These are phyloP conservation scores for Fraxinus latifolia DNA, from an alignment of 305 asterid genomes.

Conservation along the genomic window DNA sequence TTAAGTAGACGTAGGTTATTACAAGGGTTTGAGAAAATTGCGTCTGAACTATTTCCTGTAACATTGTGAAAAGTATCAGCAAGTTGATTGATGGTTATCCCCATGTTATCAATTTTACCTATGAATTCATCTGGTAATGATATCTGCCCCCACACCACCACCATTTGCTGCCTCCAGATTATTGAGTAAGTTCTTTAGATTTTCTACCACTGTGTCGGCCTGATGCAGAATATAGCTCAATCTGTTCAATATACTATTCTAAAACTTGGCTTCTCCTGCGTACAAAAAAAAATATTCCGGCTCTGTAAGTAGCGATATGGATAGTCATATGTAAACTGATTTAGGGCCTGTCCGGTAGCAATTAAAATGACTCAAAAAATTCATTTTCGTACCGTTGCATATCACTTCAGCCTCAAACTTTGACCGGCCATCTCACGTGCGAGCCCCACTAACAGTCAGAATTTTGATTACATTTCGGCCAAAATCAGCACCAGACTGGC, in stretches of 20 bases:
- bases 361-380: no score
- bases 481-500: no score
- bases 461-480: no score
- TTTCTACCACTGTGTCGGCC: conserved; percentile 16
- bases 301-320: conserved; percentile 9
- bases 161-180: conserved; percentile 25
- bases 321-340: not conserved
- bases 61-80: conserved; percentile 11
- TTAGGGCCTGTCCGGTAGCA: no score
- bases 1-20: conserved; percentile 3
- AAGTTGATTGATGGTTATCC: not conserved
- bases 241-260: conserved; percentile 25
- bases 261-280: conserved; percentile 25
- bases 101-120: conserved; percentile 10
- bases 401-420: no score
- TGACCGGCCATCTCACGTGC: no score
- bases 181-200: conserved; percentile 16
- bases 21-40: conserved; percentile 23
- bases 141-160: conserved; percentile 11
- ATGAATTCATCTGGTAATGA: conserved; percentile 17
- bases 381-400: no score
- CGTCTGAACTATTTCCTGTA: conserved; percentile 12
- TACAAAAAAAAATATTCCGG: conserved; percentile 12
- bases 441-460: no score
- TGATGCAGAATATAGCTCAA: conserved; percentile 15